Base-by-base conservation (phyloP, 257 asterid species). In the Solanum medicagineum region DNA sequence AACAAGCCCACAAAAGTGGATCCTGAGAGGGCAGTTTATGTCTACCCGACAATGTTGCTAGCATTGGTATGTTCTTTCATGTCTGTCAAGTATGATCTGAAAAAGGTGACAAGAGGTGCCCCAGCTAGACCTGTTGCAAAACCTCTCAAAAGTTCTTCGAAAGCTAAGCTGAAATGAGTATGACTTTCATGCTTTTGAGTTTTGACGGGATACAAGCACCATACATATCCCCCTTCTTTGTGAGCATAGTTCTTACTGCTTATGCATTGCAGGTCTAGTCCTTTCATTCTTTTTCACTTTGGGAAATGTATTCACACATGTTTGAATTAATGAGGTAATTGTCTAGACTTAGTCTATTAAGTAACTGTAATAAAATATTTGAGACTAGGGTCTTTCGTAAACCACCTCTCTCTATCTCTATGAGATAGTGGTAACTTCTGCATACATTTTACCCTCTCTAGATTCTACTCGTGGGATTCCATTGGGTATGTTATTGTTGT, bases 31-130 rank as follows among this genome's bases (percentile, higher is more conserved):
- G 90, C 95, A 12, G 95, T 95, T 9, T 95, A 92, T 81, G 98
- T 95, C 83, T 91, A 97, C 88, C 99, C 98, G 2, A 95, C 99
- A 19, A 95, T 97, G 95, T 84, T 97, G 94, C 16, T 95, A 53
- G 98, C 98, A 0, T 85, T 94, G 87, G 86, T 93, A 29, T 90
- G 96, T 82, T 92, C 98, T 56, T 86, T 97, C 90, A 83, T 93
- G 75, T 94, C 99, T 5, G 99, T 97, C 19, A 97, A 92, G 88
- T 97, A 94, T 63, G 93, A 97, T 80, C 47, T 91, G 55, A 93
- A 95, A 91, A 97, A 90, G 91, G 92, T 81, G 6, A 81, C 79
- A 57, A 87, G 88, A 86, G 91, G 88, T 74, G 85, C 92, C 69
- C 89, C 92, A 7, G 81, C 92, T 85, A 94, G 90, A 88, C 89